Evolutionary conservation across 2,329 filamentous ascomycete genomes (phyloP).

Genomic region (Metarhizium brunneum): DNA sequence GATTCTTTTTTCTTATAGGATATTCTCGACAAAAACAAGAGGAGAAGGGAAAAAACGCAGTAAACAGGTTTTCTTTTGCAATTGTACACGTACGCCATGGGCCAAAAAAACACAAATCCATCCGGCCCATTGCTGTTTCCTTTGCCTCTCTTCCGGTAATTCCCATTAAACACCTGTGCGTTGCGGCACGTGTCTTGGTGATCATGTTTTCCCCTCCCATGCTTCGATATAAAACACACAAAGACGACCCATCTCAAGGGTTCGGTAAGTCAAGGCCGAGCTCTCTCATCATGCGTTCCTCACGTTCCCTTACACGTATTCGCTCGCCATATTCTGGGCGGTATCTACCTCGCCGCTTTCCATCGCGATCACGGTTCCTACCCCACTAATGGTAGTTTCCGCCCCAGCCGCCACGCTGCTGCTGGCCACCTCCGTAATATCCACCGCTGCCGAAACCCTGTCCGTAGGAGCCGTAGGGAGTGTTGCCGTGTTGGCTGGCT

Average conservation of each 20-base stretch:
- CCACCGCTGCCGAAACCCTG: slow-evolving; percentile 37
- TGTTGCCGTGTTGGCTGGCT: slow-evolving; percentile 43
- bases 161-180: slow-evolving; percentile 5
- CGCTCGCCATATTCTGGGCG: slow-evolving; percentile 4
- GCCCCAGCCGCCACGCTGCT: slow-evolving; percentile 47
- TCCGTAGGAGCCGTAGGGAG: slow-evolving; percentile 44
- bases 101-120: slow-evolving; percentile 7
- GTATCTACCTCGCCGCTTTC: slow-evolving; percentile 11
- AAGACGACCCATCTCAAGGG: slow-evolving; percentile 5
- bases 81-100: slow-evolving; percentile 27
- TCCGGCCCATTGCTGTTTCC: slow-evolving; percentile 5
- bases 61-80: slow-evolving; percentile 14
- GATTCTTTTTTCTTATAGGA: slow-evolving; percentile 18
- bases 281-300: slow-evolving; percentile 9
- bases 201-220: slow-evolving; percentile 21
- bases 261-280: slow-evolving; percentile 8
- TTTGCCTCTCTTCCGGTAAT: slow-evolving; percentile 6
- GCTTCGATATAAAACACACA: slow-evolving; percentile 12
- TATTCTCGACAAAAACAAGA: slow-evolving; percentile 17
- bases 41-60: slow-evolving; percentile 12
- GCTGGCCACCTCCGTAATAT: slow-evolving; percentile 35
- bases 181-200: slow-evolving; percentile 17
- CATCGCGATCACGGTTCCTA: slow-evolving; percentile 21
- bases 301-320: slow-evolving; percentile 3
- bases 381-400: slow-evolving; percentile 46